These are phyloP conservation scores for Botryotinia globosa DNA, from an alignment of 2,329 filamentous ascomycete genomes.

Conservation along the genomic window DNA sequence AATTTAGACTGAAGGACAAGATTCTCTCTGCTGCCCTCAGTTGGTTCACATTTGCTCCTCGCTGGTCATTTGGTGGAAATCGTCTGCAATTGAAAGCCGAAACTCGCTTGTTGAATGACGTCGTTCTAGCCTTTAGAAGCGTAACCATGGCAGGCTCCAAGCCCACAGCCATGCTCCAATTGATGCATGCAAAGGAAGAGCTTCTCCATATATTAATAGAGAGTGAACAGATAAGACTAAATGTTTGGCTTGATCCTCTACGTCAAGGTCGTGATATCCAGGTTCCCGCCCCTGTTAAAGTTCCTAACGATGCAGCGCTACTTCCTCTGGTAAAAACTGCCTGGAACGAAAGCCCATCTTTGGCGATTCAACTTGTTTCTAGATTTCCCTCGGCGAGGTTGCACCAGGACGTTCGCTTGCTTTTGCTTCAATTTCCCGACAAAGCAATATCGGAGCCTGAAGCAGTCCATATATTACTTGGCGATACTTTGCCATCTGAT, in stretches of 20 bases:
- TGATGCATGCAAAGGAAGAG: constrained; percentile 75
- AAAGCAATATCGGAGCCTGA: constrained; percentile 79
- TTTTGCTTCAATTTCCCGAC: constrained; percentile 79
- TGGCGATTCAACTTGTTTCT: constrained; percentile 81
- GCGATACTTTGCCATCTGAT: constrained; percentile 71
- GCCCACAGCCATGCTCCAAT: constrained; percentile 49
- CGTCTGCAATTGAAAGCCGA: constrained; percentile 92
- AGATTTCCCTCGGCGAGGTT: constrained; percentile 76
- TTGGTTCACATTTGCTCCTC: constrained; percentile 82
- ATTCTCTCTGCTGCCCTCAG: constrained; percentile 80
- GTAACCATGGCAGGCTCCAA: constrained; percentile 56
- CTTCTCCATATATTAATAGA: constrained; percentile 77
- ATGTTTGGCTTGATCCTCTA: constrained; percentile 86
- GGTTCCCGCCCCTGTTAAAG: constrained; percentile 36
- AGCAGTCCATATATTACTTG: constrained; percentile 78
- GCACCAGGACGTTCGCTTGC: constrained; percentile 70
- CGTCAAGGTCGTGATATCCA: constrained; percentile 56
- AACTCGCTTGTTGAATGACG: constrained; percentile 74
- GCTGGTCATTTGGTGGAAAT: constrained; percentile 96
- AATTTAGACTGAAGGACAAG: constrained; percentile 84
- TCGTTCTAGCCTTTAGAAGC: constrained; percentile 63
- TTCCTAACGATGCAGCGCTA: constrained; percentile 42
- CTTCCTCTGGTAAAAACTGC: constrained; percentile 70
- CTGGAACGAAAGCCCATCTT: constrained; percentile 78
- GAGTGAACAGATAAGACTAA: constrained; percentile 78